These are phyloP conservation scores for Puya raimondii DNA, from an alignment of 176 grass and related monocot species.

Conservation along the genomic window DNA sequence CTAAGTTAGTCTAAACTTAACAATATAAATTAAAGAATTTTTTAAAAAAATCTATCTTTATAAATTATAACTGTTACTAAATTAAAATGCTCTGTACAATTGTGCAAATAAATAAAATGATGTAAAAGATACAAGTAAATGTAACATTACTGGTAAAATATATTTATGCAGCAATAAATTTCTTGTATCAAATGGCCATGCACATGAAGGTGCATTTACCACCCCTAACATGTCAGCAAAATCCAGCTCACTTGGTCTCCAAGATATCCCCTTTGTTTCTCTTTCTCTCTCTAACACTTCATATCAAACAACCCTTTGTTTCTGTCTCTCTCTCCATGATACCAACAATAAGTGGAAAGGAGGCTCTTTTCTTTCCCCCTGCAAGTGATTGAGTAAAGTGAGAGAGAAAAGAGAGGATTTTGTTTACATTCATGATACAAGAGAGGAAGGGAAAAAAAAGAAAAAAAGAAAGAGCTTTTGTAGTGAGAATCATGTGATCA, in stretches of 20 bases:
- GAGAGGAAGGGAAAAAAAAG: not conserved
- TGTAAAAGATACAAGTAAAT: too few relatives aligned
- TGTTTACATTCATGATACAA: not conserved
- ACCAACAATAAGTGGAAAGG: not conserved
- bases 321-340: not conserved
- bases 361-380: not conserved
- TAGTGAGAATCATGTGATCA: slow-evolving; percentile 13
- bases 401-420: not conserved
- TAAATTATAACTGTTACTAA: too few relatives aligned
- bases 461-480: not conserved
- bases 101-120: too few relatives aligned
- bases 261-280: not conserved
- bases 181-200: too few relatives aligned
- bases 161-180: too few relatives aligned
- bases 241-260: not conserved
- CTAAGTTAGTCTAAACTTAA: too few relatives aligned
- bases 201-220: too few relatives aligned
- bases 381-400: not conserved
- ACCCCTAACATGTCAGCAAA: too few relatives aligned
- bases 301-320: slow-evolving; percentile 3
- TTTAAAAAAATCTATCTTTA: too few relatives aligned
- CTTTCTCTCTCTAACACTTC: slow-evolving; percentile 2
- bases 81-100: too few relatives aligned
- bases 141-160: too few relatives aligned
- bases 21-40: too few relatives aligned